Conservation (phyloP, 1,284 basidiomycete genomes). For the Heliocybe sulcata region DNA sequence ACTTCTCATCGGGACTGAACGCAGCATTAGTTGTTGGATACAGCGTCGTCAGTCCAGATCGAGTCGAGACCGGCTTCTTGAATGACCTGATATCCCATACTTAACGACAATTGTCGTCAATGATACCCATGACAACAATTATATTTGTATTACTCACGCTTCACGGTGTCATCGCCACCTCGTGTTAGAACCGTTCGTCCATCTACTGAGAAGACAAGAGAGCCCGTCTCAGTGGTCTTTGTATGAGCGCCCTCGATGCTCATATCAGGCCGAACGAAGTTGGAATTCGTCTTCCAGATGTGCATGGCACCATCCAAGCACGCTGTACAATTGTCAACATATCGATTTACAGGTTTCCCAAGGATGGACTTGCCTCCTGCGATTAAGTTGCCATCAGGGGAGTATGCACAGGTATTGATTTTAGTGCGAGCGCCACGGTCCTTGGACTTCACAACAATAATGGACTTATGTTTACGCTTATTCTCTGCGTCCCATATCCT, state of each 20-base stretch:
- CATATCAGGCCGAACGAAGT: constrained; percentile 86
- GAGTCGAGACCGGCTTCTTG: constrained; percentile 77
- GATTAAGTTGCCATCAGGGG: constrained; percentile 78
- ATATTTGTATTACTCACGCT: constrained; percentile 52
- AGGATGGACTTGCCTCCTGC: constrained; percentile 60
- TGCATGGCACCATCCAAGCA: constrained; percentile 90
- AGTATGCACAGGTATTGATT: constrained; percentile 83
- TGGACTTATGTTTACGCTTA: constrained; percentile 84
- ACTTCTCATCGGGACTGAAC: constrained; percentile 89
- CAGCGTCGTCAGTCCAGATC: constrained; percentile 59
- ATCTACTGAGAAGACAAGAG: constrained; percentile 81
- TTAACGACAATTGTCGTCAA: constrained; percentile 23
- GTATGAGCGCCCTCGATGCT: constrained; percentile 82
- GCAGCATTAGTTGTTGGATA: constrained; percentile 90
- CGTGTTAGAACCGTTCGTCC: constrained; percentile 77
- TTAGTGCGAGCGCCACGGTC: constrained; percentile 94
- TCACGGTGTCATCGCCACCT: constrained; percentile 92
- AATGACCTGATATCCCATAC: constrained; percentile 93
- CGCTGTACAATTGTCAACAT: constrained; percentile 34
- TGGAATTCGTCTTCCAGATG: constrained; percentile 89
- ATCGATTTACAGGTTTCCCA: not conserved
- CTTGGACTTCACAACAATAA: constrained; percentile 95
- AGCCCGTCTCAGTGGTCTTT: constrained; percentile 79
- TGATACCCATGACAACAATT: constrained; percentile 11
- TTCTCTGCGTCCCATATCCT: constrained; percentile 94